Evolutionary conservation across 352 stramenopile genomes (phyloP), one percentile per base, ranked within the genome.

Genomic region (Albugo candida): DNA sequence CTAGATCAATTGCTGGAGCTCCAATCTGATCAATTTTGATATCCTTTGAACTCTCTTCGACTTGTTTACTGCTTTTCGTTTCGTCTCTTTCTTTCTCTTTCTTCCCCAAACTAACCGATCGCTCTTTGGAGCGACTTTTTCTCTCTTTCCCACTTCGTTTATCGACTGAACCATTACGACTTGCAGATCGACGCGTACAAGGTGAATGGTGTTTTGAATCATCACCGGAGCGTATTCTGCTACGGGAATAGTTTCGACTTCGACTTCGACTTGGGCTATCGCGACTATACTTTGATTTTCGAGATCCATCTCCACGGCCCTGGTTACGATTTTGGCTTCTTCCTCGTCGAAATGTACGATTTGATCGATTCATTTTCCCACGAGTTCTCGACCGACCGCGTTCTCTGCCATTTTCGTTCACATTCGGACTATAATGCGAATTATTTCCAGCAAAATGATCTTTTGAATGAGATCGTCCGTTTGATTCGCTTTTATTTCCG

Each of bases 1-100:
- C 77, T 49, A 89, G 62, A 49, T 89, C 77, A 54, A 89, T 89
- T 2, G 77, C 77, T 45, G 77, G 77, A 17, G 77, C 77, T 19
- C 73, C 72, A 16, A 89, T 64, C 38, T 84, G 64, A 40, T 88
- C 70, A 39, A 79, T 49, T 55, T 86, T 83, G 12, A 84, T 74
- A 31, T 89, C 73, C 46, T 83, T 73, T 31, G 24, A 31, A 65
- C 60, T 20, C 52, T 74, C 45, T 36, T 44, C 13, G 60, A 51
- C 37, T 62, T 60, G 8, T 52, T 36, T 19, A 56, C 58, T 36
- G 48, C 51, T 45, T 55, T 55, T 21, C 45, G 54, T 27, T 49
- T 54, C 8, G 44, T 36, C n/a, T 55, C 61, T n/a, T 43, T n/a
- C 4, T 18, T 40, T 2, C 46, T 44, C n/a, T 51, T 44, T 51